Evolutionary conservation across 2,329 filamentous ascomycete species (phyloP).

Genomic region (Aspergillus sp.): DNA sequence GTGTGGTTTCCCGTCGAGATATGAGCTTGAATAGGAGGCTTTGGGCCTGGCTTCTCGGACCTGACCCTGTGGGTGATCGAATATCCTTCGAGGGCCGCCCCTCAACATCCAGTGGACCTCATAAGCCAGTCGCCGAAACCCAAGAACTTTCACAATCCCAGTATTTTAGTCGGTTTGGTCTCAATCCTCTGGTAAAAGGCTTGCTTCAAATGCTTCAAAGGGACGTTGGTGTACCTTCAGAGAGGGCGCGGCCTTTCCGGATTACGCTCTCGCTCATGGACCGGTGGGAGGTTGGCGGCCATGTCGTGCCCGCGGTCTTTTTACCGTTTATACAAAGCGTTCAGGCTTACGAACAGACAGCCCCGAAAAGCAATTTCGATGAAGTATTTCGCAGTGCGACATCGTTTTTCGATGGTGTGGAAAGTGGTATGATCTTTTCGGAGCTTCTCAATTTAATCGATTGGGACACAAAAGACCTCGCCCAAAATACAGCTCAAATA

Average conservation of each 20-base stretch:
- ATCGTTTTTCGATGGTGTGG: constrained; percentile 95
- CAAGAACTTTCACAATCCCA: constrained; percentile 62
- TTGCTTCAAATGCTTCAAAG: constrained; percentile 73
- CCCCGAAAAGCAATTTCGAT: constrained; percentile 69
- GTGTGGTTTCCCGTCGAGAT: constrained; percentile 83
- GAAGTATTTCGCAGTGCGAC: constrained; percentile 92
- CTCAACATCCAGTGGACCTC: constrained; percentile 27
- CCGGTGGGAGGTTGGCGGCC: constrained; percentile 91
- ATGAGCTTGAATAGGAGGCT: constrained; percentile 94
- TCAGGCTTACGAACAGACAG: constrained; percentile 67
- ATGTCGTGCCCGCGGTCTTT: constrained; percentile 86
- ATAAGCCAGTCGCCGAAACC: constrained; percentile 28
- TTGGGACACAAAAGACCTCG: constrained; percentile 52
- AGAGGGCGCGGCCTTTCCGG: constrained; percentile 80
- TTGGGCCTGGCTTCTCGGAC: constrained; percentile 95
- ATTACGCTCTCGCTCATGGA: constrained; percentile 97
- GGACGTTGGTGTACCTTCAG: constrained; percentile 55
- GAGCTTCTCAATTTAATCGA: constrained; percentile 70
- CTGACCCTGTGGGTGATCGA: constrained; percentile 54
- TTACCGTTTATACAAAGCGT: constrained; percentile 81
- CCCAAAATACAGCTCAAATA: constrained; percentile 47
- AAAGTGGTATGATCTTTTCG: constrained; percentile 88
- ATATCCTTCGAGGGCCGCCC: constrained; percentile 29
- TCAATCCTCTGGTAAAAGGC: constrained; percentile 71
- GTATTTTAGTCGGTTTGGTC: constrained; percentile 80